A percentile compares a stretch with the other conserved stretches of the same genome.
phyloP scores from a whole-genome alignment of 176 grass and related monocot species.

The Ensete ventricosum region DNA sequence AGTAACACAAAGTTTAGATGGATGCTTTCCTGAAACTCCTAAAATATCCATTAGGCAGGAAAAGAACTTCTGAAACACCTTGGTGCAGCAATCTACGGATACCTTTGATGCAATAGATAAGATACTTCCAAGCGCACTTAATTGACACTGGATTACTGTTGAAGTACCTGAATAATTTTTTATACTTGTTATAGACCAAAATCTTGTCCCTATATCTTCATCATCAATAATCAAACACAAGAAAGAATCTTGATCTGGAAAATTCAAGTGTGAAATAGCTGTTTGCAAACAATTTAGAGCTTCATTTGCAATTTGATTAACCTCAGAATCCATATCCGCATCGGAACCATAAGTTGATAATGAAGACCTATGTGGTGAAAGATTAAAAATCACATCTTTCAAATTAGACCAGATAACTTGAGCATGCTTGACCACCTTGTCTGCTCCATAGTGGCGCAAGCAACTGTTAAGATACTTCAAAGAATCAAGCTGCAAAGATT shows the following conservation, averaged over 20 bases:
- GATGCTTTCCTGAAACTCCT: constrained; percentile 28
- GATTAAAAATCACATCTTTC: constrained; percentile 69
- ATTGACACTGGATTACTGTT: constrained; percentile 31
- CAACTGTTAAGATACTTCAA: constrained; percentile 88
- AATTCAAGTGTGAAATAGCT: constrained; percentile 36
- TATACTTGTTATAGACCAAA: constrained; percentile 41
- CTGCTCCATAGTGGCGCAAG: constrained; percentile 64
- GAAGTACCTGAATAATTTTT: constrained; percentile 22
- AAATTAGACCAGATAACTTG: constrained; percentile 60
- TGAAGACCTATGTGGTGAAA: constrained; percentile 34
- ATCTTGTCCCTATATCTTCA: constrained; percentile 52
- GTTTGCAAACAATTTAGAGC: constrained; percentile 69
- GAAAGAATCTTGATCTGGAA: constrained; percentile 54
- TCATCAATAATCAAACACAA: constrained; percentile 75
- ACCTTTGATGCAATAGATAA: constrained; percentile 49
- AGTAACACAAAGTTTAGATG: constrained; percentile 21
- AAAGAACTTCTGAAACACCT: constrained; percentile 77
- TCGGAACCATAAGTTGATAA: constrained; percentile 24
- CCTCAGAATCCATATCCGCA: constrained; percentile 39
- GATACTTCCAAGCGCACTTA: constrained; percentile 61
- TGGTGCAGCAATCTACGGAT: constrained; percentile 64
- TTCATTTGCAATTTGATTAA: constrained; percentile 60
- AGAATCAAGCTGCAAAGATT: constrained; percentile 77
- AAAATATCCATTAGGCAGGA: constrained; percentile 52
- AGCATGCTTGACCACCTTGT: constrained; percentile 66